phyloP scores from a whole-genome alignment of 495 filamentous ascomycete genomes.

The Talaromyces nanjingensis region DNA sequence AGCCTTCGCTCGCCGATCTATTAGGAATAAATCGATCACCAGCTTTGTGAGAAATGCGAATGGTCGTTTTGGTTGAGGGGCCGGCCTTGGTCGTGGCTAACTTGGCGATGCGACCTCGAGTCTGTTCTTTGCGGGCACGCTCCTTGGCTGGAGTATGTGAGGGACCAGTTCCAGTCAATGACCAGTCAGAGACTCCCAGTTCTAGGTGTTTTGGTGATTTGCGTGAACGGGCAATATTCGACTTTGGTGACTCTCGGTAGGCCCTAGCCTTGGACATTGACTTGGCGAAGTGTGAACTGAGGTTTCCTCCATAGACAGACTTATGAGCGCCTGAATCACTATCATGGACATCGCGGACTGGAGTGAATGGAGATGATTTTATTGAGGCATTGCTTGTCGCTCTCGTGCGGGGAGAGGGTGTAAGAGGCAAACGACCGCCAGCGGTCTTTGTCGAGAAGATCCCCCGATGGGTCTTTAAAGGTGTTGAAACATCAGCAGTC shows the following conservation, averaged over 20 bases:
- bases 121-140: constrained; percentile 48
- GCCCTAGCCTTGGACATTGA: constrained; percentile 44
- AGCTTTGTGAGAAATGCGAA: constrained; percentile 64
- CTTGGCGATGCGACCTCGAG: constrained; percentile 61
- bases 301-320: constrained; percentile 67
- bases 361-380: constrained; percentile 70
- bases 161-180: constrained; percentile 73
- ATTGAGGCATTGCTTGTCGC: constrained; percentile 43
- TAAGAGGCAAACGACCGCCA: constrained; percentile 89
- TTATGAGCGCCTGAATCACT: constrained; percentile 45
- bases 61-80: constrained; percentile 69
- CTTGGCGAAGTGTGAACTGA: constrained; percentile 68
- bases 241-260: constrained; percentile 25
- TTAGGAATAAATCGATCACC: constrained; percentile 98
- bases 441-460: constrained; percentile 90
- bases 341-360: constrained; percentile 55
- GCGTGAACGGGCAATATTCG: constrained; percentile 54
- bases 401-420: constrained; percentile 73
- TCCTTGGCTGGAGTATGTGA: constrained; percentile 66
- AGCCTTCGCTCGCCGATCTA: constrained; percentile 78
- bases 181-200: constrained; percentile 87
- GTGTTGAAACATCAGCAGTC: constrained; percentile 79
- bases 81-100: constrained; percentile 68
- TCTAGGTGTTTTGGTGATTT: constrained; percentile 77
- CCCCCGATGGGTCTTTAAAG: constrained; percentile 86